A percentile compares a stretch with the other conserved stretches of the same genome.
Conservation (phyloP, 2,329 filamentous ascomycete genomes). For the Aureobasidium sp. region DNA sequence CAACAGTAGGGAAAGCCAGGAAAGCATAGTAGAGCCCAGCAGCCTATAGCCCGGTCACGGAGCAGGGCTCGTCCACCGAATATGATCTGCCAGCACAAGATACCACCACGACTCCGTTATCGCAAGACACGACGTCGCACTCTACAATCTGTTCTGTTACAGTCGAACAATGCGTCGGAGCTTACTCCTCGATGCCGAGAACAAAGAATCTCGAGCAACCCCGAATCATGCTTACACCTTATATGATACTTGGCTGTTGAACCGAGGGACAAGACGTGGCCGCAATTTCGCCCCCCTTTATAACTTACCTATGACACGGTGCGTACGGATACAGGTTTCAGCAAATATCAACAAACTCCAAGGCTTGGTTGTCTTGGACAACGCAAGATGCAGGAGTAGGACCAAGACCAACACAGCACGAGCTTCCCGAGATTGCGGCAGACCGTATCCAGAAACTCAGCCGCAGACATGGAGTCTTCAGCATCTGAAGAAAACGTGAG, state of each 20-base stretch:
- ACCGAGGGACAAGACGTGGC: neutral
- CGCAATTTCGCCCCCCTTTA: neutral
- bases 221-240: neutral
- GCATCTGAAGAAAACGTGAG: conserved; percentile 12
- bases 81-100: neutral
- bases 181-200: neutral
- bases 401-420: neutral
- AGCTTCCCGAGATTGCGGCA: conserved; percentile 13
- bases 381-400: conserved; percentile 5
- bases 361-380: conserved; percentile 3
- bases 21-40: neutral
- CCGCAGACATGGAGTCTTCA: conserved; percentile 1
- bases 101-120: neutral
- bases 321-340: neutral
- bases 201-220: conserved; percentile 1
- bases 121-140: neutral
- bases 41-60: conserved; percentile 8
- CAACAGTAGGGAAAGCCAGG: neutral
- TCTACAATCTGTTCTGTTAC: neutral
- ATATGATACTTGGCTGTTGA: neutral
- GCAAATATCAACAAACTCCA: neutral
- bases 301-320: neutral
- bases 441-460: neutral
- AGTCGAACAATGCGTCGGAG: neutral
- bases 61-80: neutral